Percentiles rank a stretch among this genome's conserved stretches.
Evolutionary conservation across 2,329 filamentous ascomycete genomes (phyloP).

Genomic region (Phyllosticta citrichinensis): DNA sequence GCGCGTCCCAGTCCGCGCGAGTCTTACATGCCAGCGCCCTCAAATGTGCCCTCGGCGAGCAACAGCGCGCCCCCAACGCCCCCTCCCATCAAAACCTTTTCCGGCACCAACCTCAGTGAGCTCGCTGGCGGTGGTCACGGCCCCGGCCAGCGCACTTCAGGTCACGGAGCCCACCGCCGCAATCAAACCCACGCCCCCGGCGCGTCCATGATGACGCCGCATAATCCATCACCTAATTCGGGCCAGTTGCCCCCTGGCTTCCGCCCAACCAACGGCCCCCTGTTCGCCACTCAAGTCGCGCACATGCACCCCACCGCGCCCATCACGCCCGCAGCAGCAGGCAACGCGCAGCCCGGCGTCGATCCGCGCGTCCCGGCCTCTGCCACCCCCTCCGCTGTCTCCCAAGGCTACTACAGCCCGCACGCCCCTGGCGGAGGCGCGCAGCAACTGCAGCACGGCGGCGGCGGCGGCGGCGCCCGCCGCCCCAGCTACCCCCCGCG

Average conservation of each 20-base stretch:
- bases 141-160: constrained; percentile 7
- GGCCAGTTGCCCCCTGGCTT: constrained; percentile 21
- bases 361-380: neutral
- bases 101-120: constrained; percentile 12
- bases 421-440: neutral
- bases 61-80: neutral
- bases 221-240: neutral
- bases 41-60: neutral
- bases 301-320: constrained; percentile 22
- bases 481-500: constrained; percentile 4
- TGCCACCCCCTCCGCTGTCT: neutral
- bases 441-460: neutral
- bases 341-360: constrained; percentile 30
- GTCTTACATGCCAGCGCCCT: neutral
- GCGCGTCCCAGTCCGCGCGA: neutral
- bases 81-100: constrained; percentile 8
- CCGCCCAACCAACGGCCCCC: constrained; percentile 34
- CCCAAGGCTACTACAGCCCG: constrained; percentile 1
- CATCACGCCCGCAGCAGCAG: constrained; percentile 14
- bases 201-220: neutral
- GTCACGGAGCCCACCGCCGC: constrained; percentile 15
- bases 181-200: neutral
- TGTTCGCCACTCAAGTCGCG: constrained; percentile 39
- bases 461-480: neutral
- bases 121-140: constrained; percentile 17